Percentiles rank a stretch among this genome's conserved stretches.
Conservation (phyloP, 2,329 filamentous ascomycete genomes). For the Elsinoe necatrix region DNA sequence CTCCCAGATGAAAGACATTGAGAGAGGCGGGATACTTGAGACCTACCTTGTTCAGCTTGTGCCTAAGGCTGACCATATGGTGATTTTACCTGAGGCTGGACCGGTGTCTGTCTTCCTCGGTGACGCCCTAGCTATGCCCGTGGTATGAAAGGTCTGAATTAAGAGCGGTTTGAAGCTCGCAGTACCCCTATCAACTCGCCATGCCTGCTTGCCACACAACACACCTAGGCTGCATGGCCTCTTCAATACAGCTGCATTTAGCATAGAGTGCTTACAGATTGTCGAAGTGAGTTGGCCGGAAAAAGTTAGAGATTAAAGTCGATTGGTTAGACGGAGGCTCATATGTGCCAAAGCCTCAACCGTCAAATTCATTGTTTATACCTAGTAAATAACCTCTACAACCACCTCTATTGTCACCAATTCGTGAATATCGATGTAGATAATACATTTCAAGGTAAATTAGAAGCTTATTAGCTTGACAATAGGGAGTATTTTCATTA, state of each 20-base stretch:
- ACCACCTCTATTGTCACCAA: no score
- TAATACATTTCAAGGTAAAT: no score
- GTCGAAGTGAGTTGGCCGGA: not conserved
- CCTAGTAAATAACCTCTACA: no score
- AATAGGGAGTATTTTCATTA: no score
- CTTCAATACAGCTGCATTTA: not conserved
- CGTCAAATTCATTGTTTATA: no score
- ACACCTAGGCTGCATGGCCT: not conserved
- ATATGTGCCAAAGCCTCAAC: no score
- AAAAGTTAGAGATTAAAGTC: not conserved
- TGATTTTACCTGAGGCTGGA: not conserved
- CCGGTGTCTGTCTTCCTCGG: not conserved
- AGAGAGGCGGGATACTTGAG: conserved; percentile 50
- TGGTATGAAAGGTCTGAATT: not conserved
- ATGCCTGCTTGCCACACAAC: not conserved
- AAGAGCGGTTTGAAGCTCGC: not conserved
- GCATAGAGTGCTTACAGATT: not conserved
- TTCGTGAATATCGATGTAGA: no score
- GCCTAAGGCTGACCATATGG: not conserved
- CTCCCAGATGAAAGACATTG: conserved; percentile 69
- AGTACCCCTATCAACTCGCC: not conserved
- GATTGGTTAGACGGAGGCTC: not conserved
- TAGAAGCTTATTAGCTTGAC: no score
- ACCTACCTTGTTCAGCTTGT: conserved; percentile 14
- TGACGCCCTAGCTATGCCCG: conserved; percentile 5